Percentiles rank a stretch among this genome's conserved stretches.
Evolutionary conservation across 1,284 basidiomycete genomes (phyloP).

Genomic region (Ceratobasidium sp.): DNA sequence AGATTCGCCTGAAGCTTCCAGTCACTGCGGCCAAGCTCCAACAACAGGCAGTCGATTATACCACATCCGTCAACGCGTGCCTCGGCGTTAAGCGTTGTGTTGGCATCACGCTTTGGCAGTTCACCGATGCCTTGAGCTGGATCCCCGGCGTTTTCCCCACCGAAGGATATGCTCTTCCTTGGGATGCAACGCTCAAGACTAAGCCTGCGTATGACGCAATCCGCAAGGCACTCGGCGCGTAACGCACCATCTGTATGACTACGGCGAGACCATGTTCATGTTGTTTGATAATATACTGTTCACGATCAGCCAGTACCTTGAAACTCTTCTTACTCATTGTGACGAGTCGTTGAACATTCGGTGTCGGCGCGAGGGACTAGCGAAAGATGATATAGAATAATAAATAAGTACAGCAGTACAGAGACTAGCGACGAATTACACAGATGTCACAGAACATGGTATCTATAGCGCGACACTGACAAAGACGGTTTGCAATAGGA

Average conservation of each 20-base stretch:
- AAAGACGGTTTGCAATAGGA: background rate
- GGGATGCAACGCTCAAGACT: slow-evolving; percentile 40
- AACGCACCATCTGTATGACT: background rate
- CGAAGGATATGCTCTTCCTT: slow-evolving; percentile 43
- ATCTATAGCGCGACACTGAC: slow-evolving; percentile 8
- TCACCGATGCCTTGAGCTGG: slow-evolving; percentile 46
- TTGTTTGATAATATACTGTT: slow-evolving; percentile 10
- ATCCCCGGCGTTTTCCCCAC: slow-evolving; percentile 46
- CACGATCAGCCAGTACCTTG: background rate
- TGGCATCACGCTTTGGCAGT: slow-evolving; percentile 44
- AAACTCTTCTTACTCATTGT: background rate
- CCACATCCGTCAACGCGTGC: slow-evolving; percentile 46
- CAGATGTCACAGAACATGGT: slow-evolving; percentile 25
- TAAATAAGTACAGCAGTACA: slow-evolving; percentile 43
- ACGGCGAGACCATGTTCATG: slow-evolving; percentile 4
- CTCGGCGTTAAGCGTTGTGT: slow-evolving; percentile 43
- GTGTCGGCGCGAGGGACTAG: no score
- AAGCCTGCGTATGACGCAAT: slow-evolving; percentile 46
- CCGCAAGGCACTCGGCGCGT: slow-evolving; percentile 40
- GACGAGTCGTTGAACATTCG: background rate
- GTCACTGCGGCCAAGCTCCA: slow-evolving; percentile 43
- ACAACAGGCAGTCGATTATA: slow-evolving; percentile 46
- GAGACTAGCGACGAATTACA: slow-evolving; percentile 36
- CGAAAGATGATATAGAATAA: slow-evolving; percentile 27
- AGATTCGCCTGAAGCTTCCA: slow-evolving; percentile 47